Evolutionary conservation across 1,284 basidiomycete species (phyloP), one percentile per base, ranked within the genome.

Genomic region (Xerocomus amazonicus): DNA sequence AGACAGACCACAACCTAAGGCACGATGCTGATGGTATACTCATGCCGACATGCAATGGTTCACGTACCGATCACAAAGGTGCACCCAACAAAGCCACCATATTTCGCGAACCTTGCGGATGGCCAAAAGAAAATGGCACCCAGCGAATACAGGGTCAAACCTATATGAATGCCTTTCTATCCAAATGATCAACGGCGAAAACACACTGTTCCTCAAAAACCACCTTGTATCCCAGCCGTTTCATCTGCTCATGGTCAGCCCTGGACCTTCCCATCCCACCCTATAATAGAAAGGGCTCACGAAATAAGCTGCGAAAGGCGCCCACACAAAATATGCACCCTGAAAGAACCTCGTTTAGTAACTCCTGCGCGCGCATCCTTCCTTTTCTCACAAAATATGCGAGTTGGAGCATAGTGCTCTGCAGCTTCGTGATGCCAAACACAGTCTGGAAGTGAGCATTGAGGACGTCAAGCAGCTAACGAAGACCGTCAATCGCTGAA

Each of bases 41-140:
- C 34, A 45, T 16, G 23, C 29, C 4, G 19, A 34, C 13, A 16
- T 13, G 13, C 40, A 13, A 8, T 1, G 31, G 27, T 32, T 44
- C 28, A 54, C 70, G 55, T 53, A 78, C 81, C 80, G 48, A 83
- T 84, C 42, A 83, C 77, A 59, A 80, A 86, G 0, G 86, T 89
- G 62, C 80, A 82, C 39, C 80, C 79, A 43, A 90, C 84, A 62
- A 90, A 90, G 26, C 87, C 87, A 39, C 82, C 85, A 55, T 86
- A 90, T 44, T 72, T 75, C 47, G 70, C 66, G 59, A 75, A 87
- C 59, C 78, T 81, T 32, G 87, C 87, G 32, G 83, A 85, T 3
- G 88, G 88, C 88, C 87, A 90, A 73, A 88, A 90, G 63, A 88
- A 81, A 55, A 90, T 77, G 12, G 87, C 87, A 35, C 82, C 82